Percentiles rank a stretch among this genome's conserved stretches.
Evolutionary conservation across 106 monocot genomes (phyloP).

Genomic region (Vanilla planifolia): DNA sequence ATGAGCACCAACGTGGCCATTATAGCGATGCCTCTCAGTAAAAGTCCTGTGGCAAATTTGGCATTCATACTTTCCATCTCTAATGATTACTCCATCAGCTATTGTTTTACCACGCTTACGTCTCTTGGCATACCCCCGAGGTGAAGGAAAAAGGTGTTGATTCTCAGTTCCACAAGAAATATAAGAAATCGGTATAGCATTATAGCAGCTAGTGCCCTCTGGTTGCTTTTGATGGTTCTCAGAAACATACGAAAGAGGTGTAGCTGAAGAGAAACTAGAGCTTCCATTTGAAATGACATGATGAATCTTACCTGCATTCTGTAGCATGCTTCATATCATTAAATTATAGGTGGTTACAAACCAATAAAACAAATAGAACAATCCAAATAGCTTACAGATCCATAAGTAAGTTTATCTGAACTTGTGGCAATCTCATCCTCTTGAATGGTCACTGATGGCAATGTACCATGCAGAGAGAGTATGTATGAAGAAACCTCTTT

Average conservation of each 20-base stretch:
- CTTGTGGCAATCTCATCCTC: slow-evolving; percentile 1
- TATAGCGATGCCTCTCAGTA: slow-evolving; percentile 39
- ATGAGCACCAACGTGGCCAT: slow-evolving; percentile 58
- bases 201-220: slow-evolving; percentile 17
- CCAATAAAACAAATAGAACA: slow-evolving; percentile 8
- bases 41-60: slow-evolving; percentile 59
- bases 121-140: slow-evolving; percentile 37
- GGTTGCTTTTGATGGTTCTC: slow-evolving; percentile 22
- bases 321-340: slow-evolving; percentile 16
- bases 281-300: slow-evolving; percentile 16
- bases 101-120: slow-evolving; percentile 31
- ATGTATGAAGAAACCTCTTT: slow-evolving; percentile 69
- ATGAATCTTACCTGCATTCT: slow-evolving; percentile 20
- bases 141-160: slow-evolving; percentile 13
- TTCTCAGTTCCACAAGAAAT: slow-evolving; percentile 8
- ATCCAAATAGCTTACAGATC: slow-evolving; percentile 26
- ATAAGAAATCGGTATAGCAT: slow-evolving; percentile 7
- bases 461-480: slow-evolving; percentile 38
- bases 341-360: slow-evolving; percentile 5
- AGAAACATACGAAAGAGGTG: slow-evolving; percentile 16
- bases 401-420: slow-evolving; percentile 9
- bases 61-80: slow-evolving; percentile 63
- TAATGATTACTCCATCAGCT: slow-evolving; percentile 41
- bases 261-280: slow-evolving; percentile 7
- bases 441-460: slow-evolving; percentile 2